Evolutionary conservation across 2,329 filamentous ascomycete species (phyloP), one percentile per base, ranked within the genome.

Genomic region (Colletotrichum karsti): DNA sequence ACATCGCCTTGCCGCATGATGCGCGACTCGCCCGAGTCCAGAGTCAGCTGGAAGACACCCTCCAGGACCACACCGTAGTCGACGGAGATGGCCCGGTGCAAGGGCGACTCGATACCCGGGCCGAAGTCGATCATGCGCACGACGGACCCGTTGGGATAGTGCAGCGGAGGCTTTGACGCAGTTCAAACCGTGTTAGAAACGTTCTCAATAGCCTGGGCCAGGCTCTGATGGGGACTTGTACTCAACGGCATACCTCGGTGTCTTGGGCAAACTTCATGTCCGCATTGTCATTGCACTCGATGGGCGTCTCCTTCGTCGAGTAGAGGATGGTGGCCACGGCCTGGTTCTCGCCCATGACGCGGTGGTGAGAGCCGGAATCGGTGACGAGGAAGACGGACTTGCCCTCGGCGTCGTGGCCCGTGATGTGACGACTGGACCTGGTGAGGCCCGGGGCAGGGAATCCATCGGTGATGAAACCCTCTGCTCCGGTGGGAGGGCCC

Each of bases 41-140:
- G 74, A 4, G 82, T 59, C 75, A 88, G 78, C 67, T 87, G 83
- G 24, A 89, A 73, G 70, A 80, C 78, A 2, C 87, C 87, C 70
- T 88, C 86, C 6, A 89, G 72, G 2, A 88, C 81, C 61, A 88
- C 79, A 3, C 85, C 87, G 70, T 85, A 88, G 71, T 88, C 87
- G 3, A 89, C 75, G 37, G 80, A 84, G 70, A 84, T 80, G 0
- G 85, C 87, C 7, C 86, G 81, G 69, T 88, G 87, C 79, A 87
- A 84, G 20, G 53, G 73, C 71, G 48, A 75, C 20, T n/a, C 37
- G 20, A 22, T 22, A 22, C 37, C 37, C 7, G 54, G 54, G 54
- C 28, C 28, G 9, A 33, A 33, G 28, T 33, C 28, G 28, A 61
- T 33, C 28, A 33, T 33, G 28, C 28, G 28, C 28, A 33, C 28